Conservation (phyloP, 768 basidiomycete genomes). For the Rhizopogon vesiculosus region DNA sequence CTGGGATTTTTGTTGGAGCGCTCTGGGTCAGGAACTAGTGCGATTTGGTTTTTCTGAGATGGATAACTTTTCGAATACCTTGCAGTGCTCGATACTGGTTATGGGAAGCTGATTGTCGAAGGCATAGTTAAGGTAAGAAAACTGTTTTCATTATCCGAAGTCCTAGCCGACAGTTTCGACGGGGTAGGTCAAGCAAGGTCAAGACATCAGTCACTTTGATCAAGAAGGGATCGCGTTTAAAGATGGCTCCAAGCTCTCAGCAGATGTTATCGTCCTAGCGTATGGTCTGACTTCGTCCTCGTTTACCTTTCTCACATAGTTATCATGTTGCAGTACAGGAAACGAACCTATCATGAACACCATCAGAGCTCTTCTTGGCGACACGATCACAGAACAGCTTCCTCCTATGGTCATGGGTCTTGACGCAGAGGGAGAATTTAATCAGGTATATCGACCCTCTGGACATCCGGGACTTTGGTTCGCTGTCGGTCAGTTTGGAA, state of each 20-base stretch:
- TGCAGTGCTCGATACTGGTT: conserved; percentile 8
- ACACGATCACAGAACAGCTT: neutral
- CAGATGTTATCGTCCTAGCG: conserved; percentile 42
- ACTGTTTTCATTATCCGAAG: neutral
- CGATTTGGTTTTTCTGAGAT: neutral
- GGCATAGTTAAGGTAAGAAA: neutral
- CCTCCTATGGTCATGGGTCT: neutral
- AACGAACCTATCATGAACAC: neutral
- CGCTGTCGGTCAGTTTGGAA: neutral
- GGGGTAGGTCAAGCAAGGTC: conserved; percentile 25
- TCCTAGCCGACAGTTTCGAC: neutral
- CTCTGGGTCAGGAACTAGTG: neutral
- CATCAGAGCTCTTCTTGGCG: neutral
- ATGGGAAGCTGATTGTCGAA: neutral
- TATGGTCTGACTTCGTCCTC: conserved; percentile 31
- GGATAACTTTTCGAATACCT: neutral
- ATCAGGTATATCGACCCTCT: neutral
- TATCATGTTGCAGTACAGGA: neutral
- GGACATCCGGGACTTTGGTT: neutral
- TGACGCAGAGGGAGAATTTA: neutral
- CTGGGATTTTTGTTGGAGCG: neutral
- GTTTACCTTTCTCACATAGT: neutral
- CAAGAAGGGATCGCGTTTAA: conserved; percentile 37
- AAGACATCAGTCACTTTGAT: conserved; percentile 34
- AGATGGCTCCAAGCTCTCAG: conserved; percentile 34